Evolutionary conservation across 106 monocot genomes (phyloP).

Genomic region (Triglochin maritima): DNA sequence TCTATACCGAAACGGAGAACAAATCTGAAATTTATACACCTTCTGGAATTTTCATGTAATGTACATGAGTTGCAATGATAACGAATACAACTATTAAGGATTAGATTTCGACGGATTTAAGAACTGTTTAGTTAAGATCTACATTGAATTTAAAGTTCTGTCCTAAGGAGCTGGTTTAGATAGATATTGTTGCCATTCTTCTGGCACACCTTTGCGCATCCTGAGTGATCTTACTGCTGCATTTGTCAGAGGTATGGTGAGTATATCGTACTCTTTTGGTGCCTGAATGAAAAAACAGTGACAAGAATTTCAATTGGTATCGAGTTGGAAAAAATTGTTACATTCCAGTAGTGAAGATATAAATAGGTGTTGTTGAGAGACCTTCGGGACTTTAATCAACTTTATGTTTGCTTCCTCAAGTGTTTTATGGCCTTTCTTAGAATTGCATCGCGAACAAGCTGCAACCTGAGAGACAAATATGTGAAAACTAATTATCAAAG

Average conservation of each 20-base stretch:
- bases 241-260: conserved; percentile 66
- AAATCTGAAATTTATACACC: too few species aligned
- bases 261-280: conserved; percentile 78
- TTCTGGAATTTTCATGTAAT: too few species aligned
- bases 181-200: conserved; percentile 77
- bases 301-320: not conserved
- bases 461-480: conserved; percentile 39
- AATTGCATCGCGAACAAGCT: conserved; percentile 87
- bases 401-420: conserved; percentile 73
- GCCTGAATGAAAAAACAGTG: conserved; percentile 26
- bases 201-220: conserved; percentile 61
- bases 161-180: conserved; percentile 25
- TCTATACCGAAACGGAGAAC: too few species aligned
- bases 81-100: too few species aligned
- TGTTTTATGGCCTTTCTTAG: conserved; percentile 74
- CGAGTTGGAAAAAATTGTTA: not conserved
- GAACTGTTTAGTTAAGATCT: too few species aligned
- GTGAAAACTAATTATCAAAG: too few species aligned
- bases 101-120: too few species aligned
- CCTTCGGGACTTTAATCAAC: conserved; percentile 66
- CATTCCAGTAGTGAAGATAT: not conserved
- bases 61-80: too few species aligned
- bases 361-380: not conserved
- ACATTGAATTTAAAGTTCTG: too few species aligned
- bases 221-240: conserved; percentile 54